Percentiles rank a stretch among this genome's conserved stretches.
Conservation (phyloP, 139 green algal species). For the Coelastrella sp. region DNA sequence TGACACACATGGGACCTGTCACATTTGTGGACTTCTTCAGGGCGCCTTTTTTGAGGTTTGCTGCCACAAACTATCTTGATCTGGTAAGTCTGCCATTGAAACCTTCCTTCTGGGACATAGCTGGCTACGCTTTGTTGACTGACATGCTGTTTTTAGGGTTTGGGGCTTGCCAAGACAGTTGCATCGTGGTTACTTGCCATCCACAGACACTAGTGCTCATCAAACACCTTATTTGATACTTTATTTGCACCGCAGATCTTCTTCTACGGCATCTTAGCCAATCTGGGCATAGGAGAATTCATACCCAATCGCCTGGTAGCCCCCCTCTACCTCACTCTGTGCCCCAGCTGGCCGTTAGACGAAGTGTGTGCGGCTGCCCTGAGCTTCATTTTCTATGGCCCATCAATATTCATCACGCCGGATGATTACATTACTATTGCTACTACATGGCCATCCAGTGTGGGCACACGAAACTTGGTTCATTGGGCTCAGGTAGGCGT, state of each 20-base stretch:
- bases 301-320: constrained; percentile 46
- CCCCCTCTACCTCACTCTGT: constrained; percentile 49
- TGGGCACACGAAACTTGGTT: constrained; percentile 42
- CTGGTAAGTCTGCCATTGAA: not conserved
- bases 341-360: constrained; percentile 8
- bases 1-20: constrained; percentile 32
- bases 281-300: constrained; percentile 27
- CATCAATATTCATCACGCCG: constrained; percentile 15
- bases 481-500: constrained; percentile 49
- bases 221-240: too few species aligned
- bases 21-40: constrained; percentile 53
- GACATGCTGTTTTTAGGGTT: too few species aligned
- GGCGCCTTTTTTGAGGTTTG: constrained; percentile 44
- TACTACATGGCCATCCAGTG: constrained; percentile 45
- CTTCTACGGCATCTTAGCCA: not conserved
- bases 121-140: too few species aligned
- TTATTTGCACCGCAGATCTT: not conserved
- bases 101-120: too few species aligned
- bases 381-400: constrained; percentile 28
- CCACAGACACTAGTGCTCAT: too few species aligned
- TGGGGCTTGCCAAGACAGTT: too few species aligned
- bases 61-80: constrained; percentile 16
- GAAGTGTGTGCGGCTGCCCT: constrained; percentile 31
- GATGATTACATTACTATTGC: constrained; percentile 12
- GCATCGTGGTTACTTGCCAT: too few species aligned